Evolutionary conservation across 1,284 basidiomycete species (phyloP), one percentile per base, ranked within the genome.

Genomic region (Tilletia setariae): DNA sequence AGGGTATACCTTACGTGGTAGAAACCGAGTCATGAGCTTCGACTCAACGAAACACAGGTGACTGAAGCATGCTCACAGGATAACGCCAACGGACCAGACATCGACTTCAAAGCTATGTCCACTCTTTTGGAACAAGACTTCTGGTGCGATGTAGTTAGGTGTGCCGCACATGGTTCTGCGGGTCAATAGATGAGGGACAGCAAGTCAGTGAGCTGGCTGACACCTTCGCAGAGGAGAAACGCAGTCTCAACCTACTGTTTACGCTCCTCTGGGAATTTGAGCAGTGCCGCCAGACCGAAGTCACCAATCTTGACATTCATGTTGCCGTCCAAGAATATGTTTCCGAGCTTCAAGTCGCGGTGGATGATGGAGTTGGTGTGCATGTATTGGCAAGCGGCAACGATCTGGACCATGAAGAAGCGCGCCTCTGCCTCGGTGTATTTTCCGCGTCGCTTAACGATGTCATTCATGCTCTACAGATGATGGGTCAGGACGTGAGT

Each of bases 21-120:
- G 28, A 15, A 13, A 32, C 28, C 32, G 13, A 21, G 19, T 6
- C 11, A 16, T 49, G 16, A 49, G 46, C 21, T 19, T 23, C 16
- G 21, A 49, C 16, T 19, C 19, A 44, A 40, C 35, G 4, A 11
- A 11, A 40, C 35, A 6, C 35, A 7, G 28, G 9, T 8, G 30
- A 61, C 56, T 11, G 6, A 21, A 61, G 28, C 7, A 25, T 0
- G 43, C 53, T 61, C 15, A 67, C 51, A 97, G 85, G 72, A 98
- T 98, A 65, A 98, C 95, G 13, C 95, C 96, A 65, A 96, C 91
- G 6, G 91, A 93, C 96, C 95, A 98, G 9, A 94, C 91, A 81
- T 98, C 95, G 43, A 98, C 95, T 84, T 98, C 95, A 79, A 97
- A 98, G 81, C 92, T 94, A 84, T 98, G 95, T 0, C 95, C 94